Evolutionary conservation across 768 basidiomycete genomes (phyloP), one percentile per base, ranked within the genome.

Genomic region (Gymnopilus junonius): DNA sequence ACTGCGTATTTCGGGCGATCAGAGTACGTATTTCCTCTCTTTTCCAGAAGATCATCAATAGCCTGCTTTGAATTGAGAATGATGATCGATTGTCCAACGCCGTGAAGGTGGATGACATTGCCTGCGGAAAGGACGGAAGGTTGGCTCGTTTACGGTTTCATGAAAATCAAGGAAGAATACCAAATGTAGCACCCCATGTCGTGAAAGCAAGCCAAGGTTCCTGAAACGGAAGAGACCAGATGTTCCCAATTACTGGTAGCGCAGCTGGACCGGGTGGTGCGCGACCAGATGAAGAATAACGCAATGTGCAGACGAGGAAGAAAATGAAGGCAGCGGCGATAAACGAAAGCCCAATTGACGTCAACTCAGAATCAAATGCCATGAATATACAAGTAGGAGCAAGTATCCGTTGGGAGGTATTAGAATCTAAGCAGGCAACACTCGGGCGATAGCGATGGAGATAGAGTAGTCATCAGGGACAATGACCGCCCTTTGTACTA

Each of bases 1-100:
- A 64, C 57, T 15, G 62, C 59, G 40, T 59, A 64, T 20, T 20
- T 34, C 10, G 62, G 62, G 12, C 62, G 62, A 34, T 64, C 57
- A 11, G 57, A 64, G 21, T 64, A 59, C 8, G 45, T 59, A 27
- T 59, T 46, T 7, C 62, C 57, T 15, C 62, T 29, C 32, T 58
- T 59, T 31, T 51, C 57, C 23, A 64, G 45, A 21, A 64, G 48
- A 23, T 64, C 62, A 35, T 64, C 62, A 53, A 64, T 64, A 12
- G 45, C 57, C 23, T 64, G 27, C 21, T 55, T 23, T 25, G 57
- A 64, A 34, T 64, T 59, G 32, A 64, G 45, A 32, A 58, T 29
- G 25, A 64, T 15, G 25, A 64, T 40, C 21, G 58, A 39, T 29
- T 43, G 42, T 43, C 62, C 62, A 10, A 59, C n/a, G 40, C 62